phyloP scores from a whole-genome alignment of 2,329 filamentous ascomycete species.

The Lasiodiplodia hormozganensis region DNA sequence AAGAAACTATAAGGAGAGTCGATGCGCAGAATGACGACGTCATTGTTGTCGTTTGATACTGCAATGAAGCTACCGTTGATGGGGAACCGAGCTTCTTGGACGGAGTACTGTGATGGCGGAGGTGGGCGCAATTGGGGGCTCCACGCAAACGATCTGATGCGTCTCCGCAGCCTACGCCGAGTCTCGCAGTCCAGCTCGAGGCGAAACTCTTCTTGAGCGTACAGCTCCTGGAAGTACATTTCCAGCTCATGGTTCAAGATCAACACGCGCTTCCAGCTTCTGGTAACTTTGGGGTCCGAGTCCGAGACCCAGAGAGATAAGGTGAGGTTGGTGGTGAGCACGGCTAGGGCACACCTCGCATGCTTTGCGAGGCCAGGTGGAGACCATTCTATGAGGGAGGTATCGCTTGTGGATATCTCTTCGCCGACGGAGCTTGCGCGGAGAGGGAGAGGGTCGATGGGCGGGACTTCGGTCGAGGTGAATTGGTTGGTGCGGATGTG shows the following conservation, averaged over 20 bases:
- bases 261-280: constrained; percentile 59
- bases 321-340: constrained; percentile 63
- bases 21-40: constrained; percentile 47
- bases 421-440: constrained; percentile 63
- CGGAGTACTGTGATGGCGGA: constrained; percentile 31
- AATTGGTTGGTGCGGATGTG: constrained; percentile 60
- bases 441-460: constrained; percentile 54
- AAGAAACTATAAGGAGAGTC: constrained; percentile 47
- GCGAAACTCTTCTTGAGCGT: constrained; percentile 33
- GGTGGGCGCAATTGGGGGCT: constrained; percentile 37
- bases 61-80: constrained; percentile 39
- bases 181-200: constrained; percentile 35
- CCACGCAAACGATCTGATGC: constrained; percentile 54
- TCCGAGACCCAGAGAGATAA: constrained; percentile 63
- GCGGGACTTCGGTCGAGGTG: constrained; percentile 55
- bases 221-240: constrained; percentile 44
- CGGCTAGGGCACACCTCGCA: constrained; percentile 60
- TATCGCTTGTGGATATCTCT: constrained; percentile 62
- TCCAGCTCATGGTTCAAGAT: constrained; percentile 60
- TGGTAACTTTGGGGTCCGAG: constrained; percentile 48
- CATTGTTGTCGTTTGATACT: constrained; percentile 51
- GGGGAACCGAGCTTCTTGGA: constrained; percentile 35
- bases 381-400: constrained; percentile 63
- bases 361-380: constrained; percentile 62
- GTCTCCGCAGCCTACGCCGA: constrained; percentile 47